A percentile compares a stretch with the other conserved stretches of the same genome.
These are phyloP conservation scores for Torulaspora microellipsoides DNA, from an alignment of 805 yeast species.

Conservation along the genomic window DNA sequence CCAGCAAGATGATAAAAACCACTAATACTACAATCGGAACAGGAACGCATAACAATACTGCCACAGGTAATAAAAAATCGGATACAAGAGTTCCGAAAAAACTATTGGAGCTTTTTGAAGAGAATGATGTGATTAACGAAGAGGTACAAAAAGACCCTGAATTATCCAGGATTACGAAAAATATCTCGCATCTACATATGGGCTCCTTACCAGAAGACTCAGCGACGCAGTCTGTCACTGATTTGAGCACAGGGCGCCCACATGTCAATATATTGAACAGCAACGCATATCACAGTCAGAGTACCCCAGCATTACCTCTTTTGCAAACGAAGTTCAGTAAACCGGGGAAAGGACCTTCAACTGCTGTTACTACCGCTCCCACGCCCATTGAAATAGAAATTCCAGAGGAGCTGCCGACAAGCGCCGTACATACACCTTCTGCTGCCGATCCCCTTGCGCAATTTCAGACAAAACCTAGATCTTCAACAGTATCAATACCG, in stretches of 20 bases:
- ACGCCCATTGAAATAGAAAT: constrained; percentile 66
- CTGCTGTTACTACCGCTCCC: constrained; percentile 39
- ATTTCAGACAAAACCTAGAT: constrained; percentile 37
- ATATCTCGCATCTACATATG: constrained; percentile 14
- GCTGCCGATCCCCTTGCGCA: constrained; percentile 34
- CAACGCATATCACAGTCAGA: constrained; percentile 24
- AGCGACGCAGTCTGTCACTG: constrained; percentile 1
- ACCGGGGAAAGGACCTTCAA: constrained; percentile 20
- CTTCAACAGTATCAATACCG: constrained; percentile 31
- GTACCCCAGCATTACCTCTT: constrained; percentile 28
- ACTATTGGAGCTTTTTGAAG: constrained; percentile 64
- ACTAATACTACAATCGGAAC: constrained; percentile 28
- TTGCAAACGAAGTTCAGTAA: constrained; percentile 29
- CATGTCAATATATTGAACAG: constrained; percentile 17
- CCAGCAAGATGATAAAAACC: constrained; percentile 21
- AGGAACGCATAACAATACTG: constrained; percentile 23
- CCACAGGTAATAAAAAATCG: constrained; percentile 28
- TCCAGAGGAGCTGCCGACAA: constrained; percentile 43
- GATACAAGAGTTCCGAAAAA: constrained; percentile 61
- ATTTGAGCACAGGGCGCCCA: constrained; percentile 11
- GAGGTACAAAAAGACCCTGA: constrained; percentile 18
- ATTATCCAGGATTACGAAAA: constrained; percentile 17
- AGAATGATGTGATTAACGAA: constrained; percentile 34
- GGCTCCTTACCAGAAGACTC: constrained; percentile 14
- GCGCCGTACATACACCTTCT: constrained; percentile 18